Conservation (phyloP, 2,329 filamentous ascomycete species). For the Fusarium chuoi region DNA sequence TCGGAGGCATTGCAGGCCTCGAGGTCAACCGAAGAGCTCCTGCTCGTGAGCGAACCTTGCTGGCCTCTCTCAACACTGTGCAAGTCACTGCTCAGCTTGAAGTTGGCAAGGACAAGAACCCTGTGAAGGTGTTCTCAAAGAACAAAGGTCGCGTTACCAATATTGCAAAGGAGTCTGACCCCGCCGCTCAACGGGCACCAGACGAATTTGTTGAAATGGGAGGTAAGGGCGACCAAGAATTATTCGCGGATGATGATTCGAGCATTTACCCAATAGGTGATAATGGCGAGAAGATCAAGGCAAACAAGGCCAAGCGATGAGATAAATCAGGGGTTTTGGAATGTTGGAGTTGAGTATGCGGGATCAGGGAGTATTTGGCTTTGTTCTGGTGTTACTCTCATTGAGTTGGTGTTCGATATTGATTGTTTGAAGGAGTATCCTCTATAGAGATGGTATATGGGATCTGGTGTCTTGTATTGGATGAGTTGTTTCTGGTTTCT, state of each 20-base stretch:
- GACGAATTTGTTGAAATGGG: conserved; percentile 86
- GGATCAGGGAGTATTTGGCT: background rate
- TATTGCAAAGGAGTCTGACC: conserved; percentile 68
- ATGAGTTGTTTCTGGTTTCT: background rate
- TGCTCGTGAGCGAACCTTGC: conserved; percentile 82
- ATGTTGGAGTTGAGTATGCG: background rate
- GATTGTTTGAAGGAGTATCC: conserved; percentile 1
- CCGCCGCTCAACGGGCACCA: conserved; percentile 73
- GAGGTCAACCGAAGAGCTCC: conserved; percentile 87
- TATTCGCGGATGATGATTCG: conserved; percentile 73
- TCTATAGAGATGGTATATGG: conserved; percentile 25
- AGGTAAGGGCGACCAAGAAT: conserved; percentile 82
- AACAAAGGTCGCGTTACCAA: conserved; percentile 62
- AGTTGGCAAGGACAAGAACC: conserved; percentile 64
- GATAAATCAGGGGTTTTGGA: conserved; percentile 2
- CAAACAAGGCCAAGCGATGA: conserved; percentile 41
- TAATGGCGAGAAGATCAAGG: conserved; percentile 44
- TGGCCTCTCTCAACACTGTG: conserved; percentile 84
- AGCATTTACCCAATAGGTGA: conserved; percentile 60
- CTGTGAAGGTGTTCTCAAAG: conserved; percentile 80
- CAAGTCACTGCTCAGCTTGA: conserved; percentile 64
- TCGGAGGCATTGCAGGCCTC: conserved; percentile 83
- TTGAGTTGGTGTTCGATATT: background rate
- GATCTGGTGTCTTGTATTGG: conserved; percentile 8
- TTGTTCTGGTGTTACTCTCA: conserved; percentile 15